Evolutionary conservation across 208 protist genomes (phyloP).

Genomic region (Leptomonas pyrrhocoris): DNA sequence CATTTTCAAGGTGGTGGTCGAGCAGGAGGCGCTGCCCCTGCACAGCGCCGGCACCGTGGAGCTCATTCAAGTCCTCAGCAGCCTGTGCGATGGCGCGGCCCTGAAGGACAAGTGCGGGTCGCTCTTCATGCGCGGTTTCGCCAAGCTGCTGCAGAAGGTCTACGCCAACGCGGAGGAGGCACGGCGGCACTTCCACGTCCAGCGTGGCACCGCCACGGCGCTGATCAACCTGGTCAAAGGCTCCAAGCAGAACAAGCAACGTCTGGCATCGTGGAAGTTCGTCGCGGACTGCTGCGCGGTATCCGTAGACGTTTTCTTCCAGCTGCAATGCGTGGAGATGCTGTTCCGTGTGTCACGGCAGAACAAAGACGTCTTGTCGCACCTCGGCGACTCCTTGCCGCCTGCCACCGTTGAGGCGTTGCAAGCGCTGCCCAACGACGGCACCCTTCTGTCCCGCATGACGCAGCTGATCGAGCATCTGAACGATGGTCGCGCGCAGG

Average conservation of each 20-base stretch:
- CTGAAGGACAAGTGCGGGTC: conserved; percentile 79
- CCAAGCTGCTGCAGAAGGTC: conserved; percentile 60
- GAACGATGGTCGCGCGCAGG: conserved; percentile 59
- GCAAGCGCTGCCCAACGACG: conserved; percentile 69
- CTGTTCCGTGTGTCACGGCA: conserved; percentile 85
- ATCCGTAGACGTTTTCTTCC: conserved; percentile 90
- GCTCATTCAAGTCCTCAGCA: conserved; percentile 80
- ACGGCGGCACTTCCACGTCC: conserved; percentile 57
- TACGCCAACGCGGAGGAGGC: conserved; percentile 60
- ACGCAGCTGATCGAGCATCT: conserved; percentile 67
- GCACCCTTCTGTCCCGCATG: conserved; percentile 75
- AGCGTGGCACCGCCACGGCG: conserved; percentile 76
- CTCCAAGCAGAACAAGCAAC: conserved; percentile 87
- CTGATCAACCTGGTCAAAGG: conserved; percentile 92
- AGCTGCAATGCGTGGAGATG: conserved; percentile 91
- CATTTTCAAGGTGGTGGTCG: conserved; percentile 70
- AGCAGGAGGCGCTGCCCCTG: conserved; percentile 55
- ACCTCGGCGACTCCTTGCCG: conserved; percentile 45
- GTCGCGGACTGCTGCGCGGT: conserved; percentile 69
- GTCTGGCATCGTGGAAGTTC: conserved; percentile 74
- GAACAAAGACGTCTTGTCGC: conserved; percentile 56
- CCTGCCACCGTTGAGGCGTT: conserved; percentile 49
- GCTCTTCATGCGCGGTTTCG: conserved; percentile 76
- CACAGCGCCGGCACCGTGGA: conserved; percentile 78
- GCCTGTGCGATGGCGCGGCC: conserved; percentile 78